Evolutionary conservation across 2,329 filamentous ascomycete species (phyloP).

Genomic region (Pseudogymnoascus sp.): DNA sequence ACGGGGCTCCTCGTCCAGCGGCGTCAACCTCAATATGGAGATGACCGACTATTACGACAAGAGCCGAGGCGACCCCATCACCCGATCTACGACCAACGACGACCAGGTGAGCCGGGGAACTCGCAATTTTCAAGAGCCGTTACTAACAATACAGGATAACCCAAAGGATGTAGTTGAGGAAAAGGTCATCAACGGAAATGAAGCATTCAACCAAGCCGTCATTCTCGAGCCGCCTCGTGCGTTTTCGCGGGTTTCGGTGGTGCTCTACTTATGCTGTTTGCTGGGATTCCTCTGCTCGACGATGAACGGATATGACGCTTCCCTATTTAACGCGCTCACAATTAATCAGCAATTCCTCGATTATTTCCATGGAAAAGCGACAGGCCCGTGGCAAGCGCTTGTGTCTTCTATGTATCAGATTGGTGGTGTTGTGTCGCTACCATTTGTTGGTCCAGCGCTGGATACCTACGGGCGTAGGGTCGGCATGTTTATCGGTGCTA

Average conservation of each 20-base stretch:
- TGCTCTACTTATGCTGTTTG: conserved; percentile 39
- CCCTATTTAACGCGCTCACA: conserved; percentile 41
- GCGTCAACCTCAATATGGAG: conserved; percentile 13
- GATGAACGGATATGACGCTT: conserved; percentile 47
- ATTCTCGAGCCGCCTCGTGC: conserved; percentile 42
- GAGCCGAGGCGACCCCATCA: conserved; percentile 5
- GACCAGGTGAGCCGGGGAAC: not conserved
- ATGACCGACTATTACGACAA: conserved; percentile 5
- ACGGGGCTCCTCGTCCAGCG: conserved; percentile 5
- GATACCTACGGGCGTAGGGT: conserved; percentile 40
- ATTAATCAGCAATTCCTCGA: conserved; percentile 35
- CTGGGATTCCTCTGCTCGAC: conserved; percentile 43
- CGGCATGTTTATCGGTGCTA: conserved; percentile 40
- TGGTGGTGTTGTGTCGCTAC: conserved; percentile 40
- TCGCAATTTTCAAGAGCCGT: not conserved
- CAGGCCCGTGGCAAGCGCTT: conserved; percentile 41
- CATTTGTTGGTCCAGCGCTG: conserved; percentile 39
- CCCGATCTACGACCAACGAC: not conserved
- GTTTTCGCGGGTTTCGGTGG: conserved; percentile 33
- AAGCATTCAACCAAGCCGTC: conserved; percentile 47
- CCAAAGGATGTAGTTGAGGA: not conserved
- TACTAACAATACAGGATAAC: not conserved
- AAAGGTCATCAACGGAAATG: conserved; percentile 42
- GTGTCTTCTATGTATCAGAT: conserved; percentile 46
- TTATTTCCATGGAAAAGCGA: conserved; percentile 34